A percentile compares a stretch with the other conserved stretches of the same genome.
phyloP scores from a whole-genome alignment of 2,329 filamentous ascomycete species.

The Ascochyta clinopodiicola region DNA sequence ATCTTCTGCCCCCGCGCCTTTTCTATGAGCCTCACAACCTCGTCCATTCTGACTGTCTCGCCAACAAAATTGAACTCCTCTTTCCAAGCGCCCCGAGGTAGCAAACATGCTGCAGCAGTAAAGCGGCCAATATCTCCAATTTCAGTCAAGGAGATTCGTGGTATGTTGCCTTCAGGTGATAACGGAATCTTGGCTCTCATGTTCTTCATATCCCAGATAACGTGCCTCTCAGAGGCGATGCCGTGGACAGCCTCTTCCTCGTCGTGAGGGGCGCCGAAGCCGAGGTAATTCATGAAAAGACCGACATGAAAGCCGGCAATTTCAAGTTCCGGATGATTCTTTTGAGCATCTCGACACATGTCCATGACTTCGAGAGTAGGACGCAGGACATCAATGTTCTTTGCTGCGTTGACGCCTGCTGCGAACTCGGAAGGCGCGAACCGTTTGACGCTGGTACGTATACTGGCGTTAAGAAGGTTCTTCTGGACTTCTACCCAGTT shows the following conservation, averaged over 20 bases:
- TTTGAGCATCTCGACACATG: slow-evolving; percentile 25
- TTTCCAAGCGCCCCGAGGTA: slow-evolving; percentile 33
- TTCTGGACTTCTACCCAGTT: slow-evolving; percentile 50
- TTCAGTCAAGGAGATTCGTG: slow-evolving; percentile 40
- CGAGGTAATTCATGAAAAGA: slow-evolving; percentile 48
- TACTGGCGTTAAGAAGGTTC: slow-evolving; percentile 56
- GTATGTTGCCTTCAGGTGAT: slow-evolving; percentile 26
- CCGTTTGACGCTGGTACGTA: slow-evolving; percentile 58
- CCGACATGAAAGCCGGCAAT: slow-evolving; percentile 41
- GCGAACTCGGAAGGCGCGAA: slow-evolving; percentile 61
- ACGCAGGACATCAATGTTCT: slow-evolving; percentile 28
- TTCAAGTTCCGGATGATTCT: slow-evolving; percentile 30
- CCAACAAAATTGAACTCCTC: slow-evolving; percentile 45
- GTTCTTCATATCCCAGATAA: slow-evolving; percentile 20
- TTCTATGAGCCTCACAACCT: slow-evolving; percentile 33
- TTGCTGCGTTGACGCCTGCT: slow-evolving; percentile 21
- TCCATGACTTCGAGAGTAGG: slow-evolving; percentile 34
- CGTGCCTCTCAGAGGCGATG: slow-evolving; percentile 26
- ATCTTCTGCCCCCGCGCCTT: slow-evolving; percentile 26
- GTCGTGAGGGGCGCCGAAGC: slow-evolving; percentile 25
- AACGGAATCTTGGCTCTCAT: slow-evolving; percentile 38
- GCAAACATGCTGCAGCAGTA: slow-evolving; percentile 39
- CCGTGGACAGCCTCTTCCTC: slow-evolving; percentile 25
- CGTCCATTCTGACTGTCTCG: slow-evolving; percentile 33
- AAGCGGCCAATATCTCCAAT: slow-evolving; percentile 43